Conservation (phyloP, 2,329 filamentous ascomycete genomes). For the Huntiella abstrusa region DNA sequence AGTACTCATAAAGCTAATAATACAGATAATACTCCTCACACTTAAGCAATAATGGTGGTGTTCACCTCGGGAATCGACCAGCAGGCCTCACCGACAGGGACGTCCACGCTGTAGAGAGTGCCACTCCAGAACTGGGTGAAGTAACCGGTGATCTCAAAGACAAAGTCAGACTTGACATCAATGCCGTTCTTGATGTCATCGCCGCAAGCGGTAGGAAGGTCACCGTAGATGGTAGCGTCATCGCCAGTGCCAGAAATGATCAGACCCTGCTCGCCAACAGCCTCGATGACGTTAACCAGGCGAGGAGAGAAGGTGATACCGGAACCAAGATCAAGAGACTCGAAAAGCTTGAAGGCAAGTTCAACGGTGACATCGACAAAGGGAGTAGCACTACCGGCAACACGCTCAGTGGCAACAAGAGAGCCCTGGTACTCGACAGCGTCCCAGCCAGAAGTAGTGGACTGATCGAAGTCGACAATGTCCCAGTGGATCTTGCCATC, state of each 20-base stretch:
- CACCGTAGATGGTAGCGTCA: background rate
- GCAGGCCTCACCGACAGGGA: background rate
- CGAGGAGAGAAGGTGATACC: conserved; percentile 2
- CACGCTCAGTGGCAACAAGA: conserved; percentile 18
- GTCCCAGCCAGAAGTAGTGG: conserved; percentile 19
- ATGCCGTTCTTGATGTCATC: conserved; percentile 1
- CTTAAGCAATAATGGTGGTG: conserved; percentile 4
- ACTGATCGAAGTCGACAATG: conserved; percentile 17
- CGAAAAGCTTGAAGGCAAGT: conserved; percentile 21
- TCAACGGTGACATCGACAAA: conserved; percentile 13
- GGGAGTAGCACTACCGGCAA: conserved; percentile 18
- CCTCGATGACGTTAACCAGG: background rate
- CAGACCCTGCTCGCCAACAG: conserved; percentile 2
- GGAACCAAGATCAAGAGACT: background rate
- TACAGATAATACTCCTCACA: no score
- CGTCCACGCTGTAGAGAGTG: background rate
- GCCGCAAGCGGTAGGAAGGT: background rate
- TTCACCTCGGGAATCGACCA: background rate
- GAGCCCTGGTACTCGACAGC: conserved; percentile 18
- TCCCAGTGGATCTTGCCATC: conserved; percentile 23
- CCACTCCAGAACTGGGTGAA: conserved; percentile 1
- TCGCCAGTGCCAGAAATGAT: background rate
- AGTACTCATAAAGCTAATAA: no score
- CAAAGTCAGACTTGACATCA: background rate
- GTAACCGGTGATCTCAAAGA: background rate